These are phyloP conservation scores for Yarrowia sp. DNA, from an alignment of 805 yeast species.

Conservation along the genomic window DNA sequence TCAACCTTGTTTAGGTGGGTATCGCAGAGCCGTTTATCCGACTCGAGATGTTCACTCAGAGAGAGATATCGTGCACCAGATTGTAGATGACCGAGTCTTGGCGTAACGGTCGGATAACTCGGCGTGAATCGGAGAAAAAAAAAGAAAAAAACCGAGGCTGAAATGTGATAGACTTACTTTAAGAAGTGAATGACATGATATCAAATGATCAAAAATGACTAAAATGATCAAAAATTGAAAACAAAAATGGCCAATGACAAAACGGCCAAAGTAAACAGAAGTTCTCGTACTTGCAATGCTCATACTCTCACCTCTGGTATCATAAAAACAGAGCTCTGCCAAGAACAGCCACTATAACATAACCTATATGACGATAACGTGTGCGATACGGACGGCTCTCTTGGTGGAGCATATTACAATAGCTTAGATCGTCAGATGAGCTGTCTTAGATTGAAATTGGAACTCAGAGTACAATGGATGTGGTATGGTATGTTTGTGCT, in stretches of 20 bases:
- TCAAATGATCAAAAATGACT: no score
- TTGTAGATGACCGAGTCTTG: no score
- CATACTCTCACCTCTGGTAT: neutral
- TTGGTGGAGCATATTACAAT: neutral
- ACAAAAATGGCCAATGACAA: no score
- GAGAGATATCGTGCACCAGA: no score
- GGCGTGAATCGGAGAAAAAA: no score
- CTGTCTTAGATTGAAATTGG: neutral
- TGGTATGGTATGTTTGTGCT: no score
- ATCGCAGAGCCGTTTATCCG: conserved; percentile 3
- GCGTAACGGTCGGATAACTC: neutral
- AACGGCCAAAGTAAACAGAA: no score
- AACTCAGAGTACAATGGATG: neutral
- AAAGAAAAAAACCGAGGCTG: no score
- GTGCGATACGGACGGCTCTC: conserved; percentile 7
- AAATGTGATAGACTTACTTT: no score
- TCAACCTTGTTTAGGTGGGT: neutral
- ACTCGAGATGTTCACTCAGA: neutral
- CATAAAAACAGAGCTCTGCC: neutral
- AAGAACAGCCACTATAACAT: neutral
- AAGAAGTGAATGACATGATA: no score
- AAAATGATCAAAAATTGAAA: no score
- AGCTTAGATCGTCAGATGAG: neutral
- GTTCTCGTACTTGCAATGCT: no score
- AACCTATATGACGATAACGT: neutral